Conservation (phyloP, 176 grass and related monocot species). For the Juncus effusus region DNA sequence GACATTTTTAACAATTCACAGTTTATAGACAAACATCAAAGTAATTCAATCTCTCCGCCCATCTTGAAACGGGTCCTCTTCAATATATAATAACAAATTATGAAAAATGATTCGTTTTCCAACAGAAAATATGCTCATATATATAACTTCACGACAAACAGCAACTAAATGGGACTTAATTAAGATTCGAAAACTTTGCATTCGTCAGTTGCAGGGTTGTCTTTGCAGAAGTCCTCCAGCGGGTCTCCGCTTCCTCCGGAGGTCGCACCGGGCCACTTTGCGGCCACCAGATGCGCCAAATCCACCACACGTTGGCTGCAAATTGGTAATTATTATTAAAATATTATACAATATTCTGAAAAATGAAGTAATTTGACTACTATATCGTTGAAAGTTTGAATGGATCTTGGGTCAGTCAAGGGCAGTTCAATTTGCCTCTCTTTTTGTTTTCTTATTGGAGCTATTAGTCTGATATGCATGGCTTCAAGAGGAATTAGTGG, state of each 20-base stretch:
- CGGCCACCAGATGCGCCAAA: slow-evolving; percentile 84
- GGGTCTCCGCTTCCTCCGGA: slow-evolving; percentile 62
- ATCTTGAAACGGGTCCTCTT: background rate
- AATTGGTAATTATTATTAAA: background rate
- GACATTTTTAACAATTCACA: too few relatives aligned
- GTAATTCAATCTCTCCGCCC: slow-evolving; percentile 22
- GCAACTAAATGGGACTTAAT: slow-evolving; percentile 2
- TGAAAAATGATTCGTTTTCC: slow-evolving; percentile 6
- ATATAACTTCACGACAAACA: background rate
- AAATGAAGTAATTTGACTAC: too few relatives aligned
- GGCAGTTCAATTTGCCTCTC: too few relatives aligned
- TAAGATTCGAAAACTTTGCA: slow-evolving; percentile 90
- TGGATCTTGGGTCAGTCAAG: too few relatives aligned
- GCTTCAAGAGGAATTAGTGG: too few relatives aligned
- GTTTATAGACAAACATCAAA: slow-evolving; percentile 9
- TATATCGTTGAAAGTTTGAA: too few relatives aligned
- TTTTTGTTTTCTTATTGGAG: too few relatives aligned
- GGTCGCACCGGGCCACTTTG: slow-evolving; percentile 60
- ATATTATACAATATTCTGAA: too few relatives aligned
- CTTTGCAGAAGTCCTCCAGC: slow-evolving; percentile 91
- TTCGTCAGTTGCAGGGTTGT: slow-evolving; percentile 67
- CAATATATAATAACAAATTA: slow-evolving; percentile 11
- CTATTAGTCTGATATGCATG: too few relatives aligned
- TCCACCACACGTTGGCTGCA: slow-evolving; percentile 91
- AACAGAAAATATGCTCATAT: slow-evolving; percentile 23